Evolutionary conservation across 2,329 filamentous ascomycete genomes (phyloP).

Genomic region (Xylaria sp.): DNA sequence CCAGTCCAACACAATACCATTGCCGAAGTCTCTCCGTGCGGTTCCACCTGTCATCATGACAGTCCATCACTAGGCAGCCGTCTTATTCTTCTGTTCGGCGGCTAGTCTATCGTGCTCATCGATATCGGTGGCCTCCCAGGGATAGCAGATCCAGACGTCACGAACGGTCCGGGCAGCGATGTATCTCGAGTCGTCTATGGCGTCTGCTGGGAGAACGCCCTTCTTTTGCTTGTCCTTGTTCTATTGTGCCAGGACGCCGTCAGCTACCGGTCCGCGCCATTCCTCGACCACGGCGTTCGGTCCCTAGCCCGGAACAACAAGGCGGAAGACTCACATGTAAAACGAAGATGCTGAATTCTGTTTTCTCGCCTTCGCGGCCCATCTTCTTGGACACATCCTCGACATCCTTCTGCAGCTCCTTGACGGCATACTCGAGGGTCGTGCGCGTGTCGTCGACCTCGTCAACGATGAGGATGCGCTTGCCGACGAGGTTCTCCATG

Average conservation of each 20-base stretch:
- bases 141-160: constrained; percentile 99
- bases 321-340: constrained; percentile 71
- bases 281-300: not conserved
- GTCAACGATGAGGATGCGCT: constrained; percentile 84
- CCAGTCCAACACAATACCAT: not conserved
- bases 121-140: constrained; percentile 95
- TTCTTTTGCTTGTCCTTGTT: constrained; percentile 99
- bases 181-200: constrained; percentile 77
- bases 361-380: constrained; percentile 72
- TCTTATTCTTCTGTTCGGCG: constrained; percentile 48
- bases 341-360: constrained; percentile 93
- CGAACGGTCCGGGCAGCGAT: constrained; percentile 83
- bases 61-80: constrained; percentile 28
- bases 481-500: constrained; percentile 79
- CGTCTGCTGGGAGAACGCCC: constrained; percentile 77
- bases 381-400: constrained; percentile 76
- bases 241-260: constrained; percentile 46
- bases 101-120: constrained; percentile 85
- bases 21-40: not conserved
- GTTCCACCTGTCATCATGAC: not conserved
- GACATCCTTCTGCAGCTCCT: constrained; percentile 87
- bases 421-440: constrained; percentile 79
- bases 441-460: constrained; percentile 85
- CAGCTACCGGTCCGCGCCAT: not conserved
- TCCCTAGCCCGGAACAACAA: not conserved